Evolutionary conservation across 306 rosid species (phyloP).

Genomic region (Senna tora): DNA sequence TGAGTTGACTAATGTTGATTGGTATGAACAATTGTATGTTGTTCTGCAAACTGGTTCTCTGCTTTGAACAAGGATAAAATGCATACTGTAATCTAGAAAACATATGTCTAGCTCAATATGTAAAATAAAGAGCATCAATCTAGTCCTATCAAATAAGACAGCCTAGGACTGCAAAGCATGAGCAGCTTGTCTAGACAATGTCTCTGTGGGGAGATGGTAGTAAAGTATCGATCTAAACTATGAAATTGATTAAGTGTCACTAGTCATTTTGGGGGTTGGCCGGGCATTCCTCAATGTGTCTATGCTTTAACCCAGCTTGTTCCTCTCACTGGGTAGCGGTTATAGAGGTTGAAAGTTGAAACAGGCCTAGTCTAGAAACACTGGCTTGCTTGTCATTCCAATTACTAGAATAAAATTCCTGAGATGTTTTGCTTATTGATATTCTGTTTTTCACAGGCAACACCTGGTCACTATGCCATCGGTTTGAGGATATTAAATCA

Average conservation of each 20-base stretch:
- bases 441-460: constrained; percentile 60
- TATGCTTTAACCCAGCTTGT: not conserved
- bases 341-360: constrained; percentile 5
- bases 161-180: not conserved
- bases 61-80: constrained; percentile 11
- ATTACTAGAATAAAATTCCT: constrained; percentile 12
- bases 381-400: not conserved
- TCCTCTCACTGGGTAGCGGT: not conserved
- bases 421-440: constrained; percentile 19
- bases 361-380: not conserved
- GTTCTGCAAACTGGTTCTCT: not conserved
- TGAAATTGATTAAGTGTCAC: not conserved
- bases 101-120: too few relatives aligned
- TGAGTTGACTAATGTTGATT: constrained; percentile 3
- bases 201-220: not conserved
- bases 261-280: not conserved
- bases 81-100: not conserved
- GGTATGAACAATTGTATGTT: not conserved
- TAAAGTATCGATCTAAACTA: not conserved
- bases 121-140: not conserved
- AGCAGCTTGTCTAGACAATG: not conserved
- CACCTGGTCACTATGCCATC: constrained; percentile 91
- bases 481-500: constrained; percentile 96
- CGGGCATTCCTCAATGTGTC: not conserved
- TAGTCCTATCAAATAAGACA: not conserved